A percentile compares a stretch with the other conserved stretches of the same genome.
Evolutionary conservation across 306 rosid genomes (phyloP).

Genomic region (Quercus aquifolioides): DNA sequence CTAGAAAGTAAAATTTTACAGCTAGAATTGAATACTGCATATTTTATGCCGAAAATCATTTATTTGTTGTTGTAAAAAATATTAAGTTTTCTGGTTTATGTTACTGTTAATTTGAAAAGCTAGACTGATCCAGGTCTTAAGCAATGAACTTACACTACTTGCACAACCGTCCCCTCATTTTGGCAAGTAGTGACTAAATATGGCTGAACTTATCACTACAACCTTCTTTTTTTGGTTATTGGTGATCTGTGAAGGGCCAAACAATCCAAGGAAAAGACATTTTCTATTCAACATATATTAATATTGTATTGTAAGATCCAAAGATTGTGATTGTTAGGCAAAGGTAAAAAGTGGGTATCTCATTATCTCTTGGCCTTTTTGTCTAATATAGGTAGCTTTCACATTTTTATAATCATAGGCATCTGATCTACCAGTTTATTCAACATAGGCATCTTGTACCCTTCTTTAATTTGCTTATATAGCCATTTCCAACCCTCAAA

Average conservation of each 20-base stretch:
- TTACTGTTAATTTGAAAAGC: not conserved
- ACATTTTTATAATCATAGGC: constrained; percentile 16
- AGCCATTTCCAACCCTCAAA: constrained; percentile 17
- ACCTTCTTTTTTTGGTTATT: not conserved
- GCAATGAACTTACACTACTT: not conserved
- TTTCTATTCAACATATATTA: constrained; percentile 10
- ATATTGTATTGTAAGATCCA: no score
- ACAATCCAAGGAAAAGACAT: constrained; percentile 9
- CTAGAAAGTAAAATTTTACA: not conserved
- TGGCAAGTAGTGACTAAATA: not conserved
- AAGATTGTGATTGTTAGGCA: no score
- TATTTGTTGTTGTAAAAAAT: not conserved
- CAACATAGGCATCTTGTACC: constrained; percentile 36
- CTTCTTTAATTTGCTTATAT: constrained; percentile 12
- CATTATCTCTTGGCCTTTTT: constrained; percentile 31
- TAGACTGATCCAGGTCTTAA: not conserved
- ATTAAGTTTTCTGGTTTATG: no score
- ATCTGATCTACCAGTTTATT: constrained; percentile 13
- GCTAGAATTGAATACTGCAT: not conserved
- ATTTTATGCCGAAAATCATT: not conserved
- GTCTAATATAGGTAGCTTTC: constrained; percentile 7
- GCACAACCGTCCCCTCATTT: not conserved
- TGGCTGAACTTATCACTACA: not conserved
- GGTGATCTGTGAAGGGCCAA: not conserved
- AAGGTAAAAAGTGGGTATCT: constrained; percentile 41